Conservation (phyloP, 1,284 basidiomycete species). For the Inonotus hispidus region DNA sequence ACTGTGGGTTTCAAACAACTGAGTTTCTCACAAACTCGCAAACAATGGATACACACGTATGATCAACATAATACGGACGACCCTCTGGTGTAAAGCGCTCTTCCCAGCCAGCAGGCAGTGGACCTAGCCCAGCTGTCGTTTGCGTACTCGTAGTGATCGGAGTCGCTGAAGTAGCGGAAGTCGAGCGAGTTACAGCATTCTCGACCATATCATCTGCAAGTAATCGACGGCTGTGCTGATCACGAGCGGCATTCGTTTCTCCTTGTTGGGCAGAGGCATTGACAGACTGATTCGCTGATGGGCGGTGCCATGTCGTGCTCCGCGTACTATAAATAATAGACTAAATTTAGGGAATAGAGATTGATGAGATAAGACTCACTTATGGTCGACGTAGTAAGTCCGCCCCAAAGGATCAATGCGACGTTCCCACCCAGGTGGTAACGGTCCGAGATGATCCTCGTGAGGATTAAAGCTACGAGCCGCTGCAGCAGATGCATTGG, state of each 20-base stretch:
- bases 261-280: constrained; percentile 50
- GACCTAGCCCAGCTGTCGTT: constrained; percentile 77
- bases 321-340: constrained; percentile 43
- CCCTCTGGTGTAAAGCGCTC: constrained; percentile 94
- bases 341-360: neutral
- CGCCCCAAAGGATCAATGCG: constrained; percentile 88
- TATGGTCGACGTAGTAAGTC: constrained; percentile 92
- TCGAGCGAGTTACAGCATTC: constrained; percentile 34
- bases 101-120: constrained; percentile 90
- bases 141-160: constrained; percentile 44
- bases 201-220: constrained; percentile 79
- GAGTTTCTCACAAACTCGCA: neutral
- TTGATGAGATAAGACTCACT: constrained; percentile 27
- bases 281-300: constrained; percentile 47
- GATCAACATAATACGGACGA: constrained; percentile 72
- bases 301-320: constrained; percentile 89
- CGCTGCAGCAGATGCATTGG: constrained; percentile 29
- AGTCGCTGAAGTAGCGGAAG: constrained; percentile 30
- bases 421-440: constrained; percentile 88
- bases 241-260: constrained; percentile 67
- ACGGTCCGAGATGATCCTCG: constrained; percentile 76
- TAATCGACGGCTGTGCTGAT: constrained; percentile 72
- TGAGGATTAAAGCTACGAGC: constrained; percentile 80
- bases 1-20: constrained; percentile 48
- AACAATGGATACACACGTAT: constrained; percentile 4